Conservation (phyloP, 345 rosid genomes). For the Citrus sp. region DNA sequence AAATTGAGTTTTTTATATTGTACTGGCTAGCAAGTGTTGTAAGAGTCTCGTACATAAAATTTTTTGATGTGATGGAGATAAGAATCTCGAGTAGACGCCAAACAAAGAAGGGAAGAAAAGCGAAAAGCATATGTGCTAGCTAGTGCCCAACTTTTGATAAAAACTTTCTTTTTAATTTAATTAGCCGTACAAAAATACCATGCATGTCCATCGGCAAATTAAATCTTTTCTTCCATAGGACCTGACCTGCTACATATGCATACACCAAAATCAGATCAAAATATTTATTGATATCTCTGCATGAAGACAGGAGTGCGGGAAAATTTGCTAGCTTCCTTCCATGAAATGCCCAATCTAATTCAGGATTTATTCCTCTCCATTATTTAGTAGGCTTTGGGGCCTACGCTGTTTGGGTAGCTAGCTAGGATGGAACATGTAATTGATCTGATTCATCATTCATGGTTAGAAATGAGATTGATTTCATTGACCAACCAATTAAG, state of each 20-base stretch:
- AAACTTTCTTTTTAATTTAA: background rate
- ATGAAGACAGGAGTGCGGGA: background rate
- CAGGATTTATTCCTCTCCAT: slow-evolving; percentile 25
- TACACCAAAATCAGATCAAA: background rate
- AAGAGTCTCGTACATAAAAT: too few species aligned
- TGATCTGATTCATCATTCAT: background rate
- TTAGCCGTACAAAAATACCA: slow-evolving; percentile 7
- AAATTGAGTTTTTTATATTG: too few species aligned
- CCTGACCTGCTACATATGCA: background rate
- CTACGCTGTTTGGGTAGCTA: background rate
- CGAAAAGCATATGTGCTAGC: slow-evolving; percentile 33
- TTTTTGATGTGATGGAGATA: background rate
- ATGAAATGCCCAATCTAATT: slow-evolving; percentile 19
- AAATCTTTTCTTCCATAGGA: background rate
- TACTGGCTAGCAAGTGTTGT: too few species aligned
- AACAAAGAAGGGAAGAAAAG: background rate
- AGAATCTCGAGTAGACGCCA: slow-evolving; percentile 9
- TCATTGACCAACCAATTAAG: background rate
- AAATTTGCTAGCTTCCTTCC: slow-evolving; percentile 10
- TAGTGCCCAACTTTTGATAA: background rate
- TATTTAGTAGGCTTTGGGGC: slow-evolving; percentile 3
- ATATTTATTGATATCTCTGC: background rate
- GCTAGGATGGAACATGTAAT: background rate
- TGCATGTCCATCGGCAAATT: background rate
- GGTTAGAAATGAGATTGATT: background rate